These are phyloP conservation scores for Aspergillus persii DNA, from an alignment of 2,329 filamentous ascomycete genomes.

Conservation along the genomic window DNA sequence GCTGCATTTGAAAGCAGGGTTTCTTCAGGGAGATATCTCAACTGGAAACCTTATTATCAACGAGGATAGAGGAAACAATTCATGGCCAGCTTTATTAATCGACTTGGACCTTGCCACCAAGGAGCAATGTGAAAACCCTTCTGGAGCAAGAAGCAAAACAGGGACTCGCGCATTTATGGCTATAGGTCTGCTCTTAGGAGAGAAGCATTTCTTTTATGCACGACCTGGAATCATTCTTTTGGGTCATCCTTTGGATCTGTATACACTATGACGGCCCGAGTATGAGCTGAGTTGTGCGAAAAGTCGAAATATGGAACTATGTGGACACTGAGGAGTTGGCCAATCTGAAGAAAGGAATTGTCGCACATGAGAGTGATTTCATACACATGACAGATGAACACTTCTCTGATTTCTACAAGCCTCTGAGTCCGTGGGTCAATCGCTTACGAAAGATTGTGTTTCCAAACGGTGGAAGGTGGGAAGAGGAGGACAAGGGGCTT, in stretches of 20 bases:
- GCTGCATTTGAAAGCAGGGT: constrained; percentile 28
- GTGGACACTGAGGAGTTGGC: not conserved
- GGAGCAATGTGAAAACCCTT: constrained; percentile 28
- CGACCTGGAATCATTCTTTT: constrained; percentile 25
- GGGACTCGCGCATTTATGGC: constrained; percentile 40
- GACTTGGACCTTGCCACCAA: constrained; percentile 31
- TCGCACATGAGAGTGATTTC: not conserved
- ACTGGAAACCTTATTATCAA: constrained; percentile 50
- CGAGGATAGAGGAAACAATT: constrained; percentile 32
- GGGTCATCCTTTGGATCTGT: too few species aligned
- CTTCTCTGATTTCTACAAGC: not conserved
- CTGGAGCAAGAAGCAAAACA: constrained; percentile 42
- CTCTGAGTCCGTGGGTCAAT: not conserved
- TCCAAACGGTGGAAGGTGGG: not conserved
- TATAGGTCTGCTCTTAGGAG: constrained; percentile 40
- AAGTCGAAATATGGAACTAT: too few species aligned
- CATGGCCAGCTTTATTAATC: constrained; percentile 32
- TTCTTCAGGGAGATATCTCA: constrained; percentile 48
- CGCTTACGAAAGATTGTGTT: not conserved
- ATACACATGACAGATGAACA: too few species aligned
- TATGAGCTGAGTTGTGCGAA: too few species aligned
- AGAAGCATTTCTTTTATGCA: constrained; percentile 45
- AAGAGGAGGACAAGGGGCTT: not conserved
- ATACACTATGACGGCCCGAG: too few species aligned
- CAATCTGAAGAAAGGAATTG: not conserved